Evolutionary conservation across 495 filamentous ascomycete species (phyloP), one percentile per base, ranked within the genome.

Genomic region (Annulohypoxylon stygium): DNA sequence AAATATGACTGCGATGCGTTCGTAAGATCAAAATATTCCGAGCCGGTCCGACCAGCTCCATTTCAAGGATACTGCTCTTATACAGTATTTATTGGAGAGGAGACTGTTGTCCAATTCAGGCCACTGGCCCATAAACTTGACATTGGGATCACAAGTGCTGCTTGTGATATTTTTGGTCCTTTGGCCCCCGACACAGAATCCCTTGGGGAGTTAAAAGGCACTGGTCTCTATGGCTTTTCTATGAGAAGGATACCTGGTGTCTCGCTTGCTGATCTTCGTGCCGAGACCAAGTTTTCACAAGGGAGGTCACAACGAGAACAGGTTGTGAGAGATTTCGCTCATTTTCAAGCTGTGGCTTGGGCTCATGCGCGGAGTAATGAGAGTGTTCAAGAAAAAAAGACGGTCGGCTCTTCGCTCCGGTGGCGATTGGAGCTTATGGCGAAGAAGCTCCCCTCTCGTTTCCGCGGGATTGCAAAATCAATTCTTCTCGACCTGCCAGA

Each of bases 31-130:
- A 71, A 41, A 8, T 76, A 73, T 43, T 57, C 69, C 23, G 73
- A 68, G 23, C 30, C 50, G 20, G 74, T 82, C 14, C 47, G 61
- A 4, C 75, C 79, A 7, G 72, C 79, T 9, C 67, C 76, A 6
- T 75, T 70, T 16, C 87, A 88, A 62, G 87, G 87, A 41, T 85
- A 83, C 72, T 89, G 87, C 67, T 88, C 86, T 20, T 82, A 82
- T 68, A 87, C 87, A 0, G 45, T 88, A 6, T 78, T 78, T 34
- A 76, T 85, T 12, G 78, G 75, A 30, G 58, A 75, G 4, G 69
- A 79, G 30, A 71, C 61, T 8, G 80, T 87, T 62, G 71, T 89
- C 18, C 87, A 89, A 71, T 84, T 88, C 66, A 83, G 87, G 3
- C 86, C 86, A 20, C 26, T 61, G 0, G 73, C 69, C 1, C 81